phyloP scores from a whole-genome alignment of 352 stramenopile species.

The Pythium folliculosum region DNA sequence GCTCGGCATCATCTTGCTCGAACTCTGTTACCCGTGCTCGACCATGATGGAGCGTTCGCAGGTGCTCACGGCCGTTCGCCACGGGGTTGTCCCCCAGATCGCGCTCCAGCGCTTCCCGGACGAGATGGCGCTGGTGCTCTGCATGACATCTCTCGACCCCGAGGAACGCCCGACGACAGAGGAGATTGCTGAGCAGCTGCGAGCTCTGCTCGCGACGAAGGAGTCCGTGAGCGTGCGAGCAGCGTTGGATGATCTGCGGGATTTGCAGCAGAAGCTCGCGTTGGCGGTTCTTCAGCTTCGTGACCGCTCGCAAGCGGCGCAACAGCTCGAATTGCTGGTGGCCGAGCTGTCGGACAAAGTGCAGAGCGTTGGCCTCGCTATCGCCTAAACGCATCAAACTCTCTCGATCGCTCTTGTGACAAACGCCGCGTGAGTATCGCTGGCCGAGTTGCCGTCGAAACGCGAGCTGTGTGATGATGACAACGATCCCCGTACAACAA shows the following conservation, averaged over 20 bases:
- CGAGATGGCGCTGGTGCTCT: slow-evolving; percentile 74
- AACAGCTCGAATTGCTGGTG: slow-evolving; percentile 63
- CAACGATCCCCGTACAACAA: too few relatives aligned
- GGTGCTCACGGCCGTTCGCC: slow-evolving; percentile 74
- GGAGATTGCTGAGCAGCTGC: slow-evolving; percentile 62
- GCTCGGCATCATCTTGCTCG: slow-evolving; percentile 80
- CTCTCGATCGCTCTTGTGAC: neutral
- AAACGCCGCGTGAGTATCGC: neutral
- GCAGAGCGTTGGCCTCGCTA: slow-evolving; percentile 52
- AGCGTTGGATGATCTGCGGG: slow-evolving; percentile 65
- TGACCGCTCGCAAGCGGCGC: slow-evolving; percentile 57
- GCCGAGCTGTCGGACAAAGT: slow-evolving; percentile 76
- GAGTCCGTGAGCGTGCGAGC: slow-evolving; percentile 41
- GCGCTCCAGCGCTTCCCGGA: slow-evolving; percentile 58
- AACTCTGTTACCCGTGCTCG: slow-evolving; percentile 78
- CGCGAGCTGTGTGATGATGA: too few relatives aligned
- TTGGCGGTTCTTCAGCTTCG: slow-evolving; percentile 57
- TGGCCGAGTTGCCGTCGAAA: too few relatives aligned
- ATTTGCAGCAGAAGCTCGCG: slow-evolving; percentile 56
- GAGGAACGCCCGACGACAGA: slow-evolving; percentile 54
- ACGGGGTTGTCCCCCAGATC: slow-evolving; percentile 77
- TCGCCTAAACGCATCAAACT: slow-evolving; percentile 39
- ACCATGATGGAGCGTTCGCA: slow-evolving; percentile 89
- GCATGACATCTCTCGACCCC: slow-evolving; percentile 78
- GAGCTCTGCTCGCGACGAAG: slow-evolving; percentile 42